Conservation (phyloP, 805 yeast species). For the Candida qinlingensis region DNA sequence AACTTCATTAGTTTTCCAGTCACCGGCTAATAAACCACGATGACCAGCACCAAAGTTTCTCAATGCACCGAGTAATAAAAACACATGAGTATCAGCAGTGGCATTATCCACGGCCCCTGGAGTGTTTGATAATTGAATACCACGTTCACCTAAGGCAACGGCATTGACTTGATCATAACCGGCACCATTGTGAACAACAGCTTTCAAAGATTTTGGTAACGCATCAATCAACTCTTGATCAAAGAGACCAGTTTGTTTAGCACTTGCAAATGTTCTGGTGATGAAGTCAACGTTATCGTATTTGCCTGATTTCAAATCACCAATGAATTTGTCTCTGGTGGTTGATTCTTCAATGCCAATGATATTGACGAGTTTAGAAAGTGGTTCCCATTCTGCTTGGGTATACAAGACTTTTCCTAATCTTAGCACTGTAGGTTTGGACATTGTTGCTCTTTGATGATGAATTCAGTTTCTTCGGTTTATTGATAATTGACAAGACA, state of each 20-base stretch:
- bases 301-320: conserved; percentile 27
- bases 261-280: conserved; percentile 50
- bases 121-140: conserved; percentile 62
- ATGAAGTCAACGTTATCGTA: conserved; percentile 31
- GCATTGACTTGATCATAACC: conserved; percentile 73
- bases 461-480: not conserved
- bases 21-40: conserved; percentile 46
- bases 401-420: conserved; percentile 50
- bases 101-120: conserved; percentile 64
- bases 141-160: conserved; percentile 41
- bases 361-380: conserved; percentile 41
- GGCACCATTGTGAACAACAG: conserved; percentile 63
- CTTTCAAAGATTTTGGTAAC: conserved; percentile 48
- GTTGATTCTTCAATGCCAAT: conserved; percentile 34
- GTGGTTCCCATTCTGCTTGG: conserved; percentile 58
- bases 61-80: conserved; percentile 53
- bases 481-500: too few relatives aligned
- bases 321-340: conserved; percentile 31
- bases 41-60: conserved; percentile 65
- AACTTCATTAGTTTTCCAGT: conserved; percentile 51
- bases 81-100: conserved; percentile 69
- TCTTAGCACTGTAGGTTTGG: conserved; percentile 57
- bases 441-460: not conserved
- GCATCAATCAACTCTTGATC: conserved; percentile 54
- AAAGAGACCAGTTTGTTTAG: conserved; percentile 52